These are phyloP conservation scores for Eremothecium coryli DNA, from an alignment of 1,139 yeast genomes.

Conservation along the genomic window DNA sequence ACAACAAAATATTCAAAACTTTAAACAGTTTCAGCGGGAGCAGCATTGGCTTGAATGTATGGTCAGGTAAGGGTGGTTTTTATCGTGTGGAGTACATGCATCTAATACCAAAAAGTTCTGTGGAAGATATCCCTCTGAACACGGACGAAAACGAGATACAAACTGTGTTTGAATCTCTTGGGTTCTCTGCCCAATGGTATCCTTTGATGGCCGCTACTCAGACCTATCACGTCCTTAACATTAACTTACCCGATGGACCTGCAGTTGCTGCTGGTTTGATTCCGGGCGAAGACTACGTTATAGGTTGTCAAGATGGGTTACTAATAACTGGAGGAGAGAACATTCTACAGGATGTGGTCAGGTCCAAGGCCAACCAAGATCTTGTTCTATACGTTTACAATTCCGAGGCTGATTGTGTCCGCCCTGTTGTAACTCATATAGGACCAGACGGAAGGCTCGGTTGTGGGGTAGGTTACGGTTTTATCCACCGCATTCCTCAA, in stretches of 20 bases:
- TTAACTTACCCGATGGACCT: slow-evolving; percentile 64
- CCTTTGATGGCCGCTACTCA: slow-evolving; percentile 68
- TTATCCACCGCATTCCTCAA: slow-evolving; percentile 61
- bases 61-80: slow-evolving; percentile 86
- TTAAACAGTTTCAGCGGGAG: slow-evolving; percentile 25
- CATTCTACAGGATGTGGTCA: slow-evolving; percentile 57
- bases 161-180: slow-evolving; percentile 37
- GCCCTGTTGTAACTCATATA: slow-evolving; percentile 79
- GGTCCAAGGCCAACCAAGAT: slow-evolving; percentile 47
- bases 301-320: slow-evolving; percentile 81
- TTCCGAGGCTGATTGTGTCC: slow-evolving; percentile 70
- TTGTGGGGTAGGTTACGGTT: slow-evolving; percentile 91
- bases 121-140: slow-evolving; percentile 25
- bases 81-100: slow-evolving; percentile 29
- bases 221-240: slow-evolving; percentile 79
- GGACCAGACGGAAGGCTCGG: slow-evolving; percentile 77
- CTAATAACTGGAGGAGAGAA: slow-evolving; percentile 83
- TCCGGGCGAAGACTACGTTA: slow-evolving; percentile 80
- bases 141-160: slow-evolving; percentile 12
- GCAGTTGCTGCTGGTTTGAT: slow-evolving; percentile 77
- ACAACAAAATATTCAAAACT: slow-evolving; percentile 27
- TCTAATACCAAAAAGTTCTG: slow-evolving; percentile 18
- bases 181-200: slow-evolving; percentile 66
- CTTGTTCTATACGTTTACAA: slow-evolving; percentile 69
- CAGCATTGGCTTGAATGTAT: slow-evolving; percentile 52